phyloP scores from a whole-genome alignment of 208 protist species.

The Herpetomonas samuelpessoai region DNA sequence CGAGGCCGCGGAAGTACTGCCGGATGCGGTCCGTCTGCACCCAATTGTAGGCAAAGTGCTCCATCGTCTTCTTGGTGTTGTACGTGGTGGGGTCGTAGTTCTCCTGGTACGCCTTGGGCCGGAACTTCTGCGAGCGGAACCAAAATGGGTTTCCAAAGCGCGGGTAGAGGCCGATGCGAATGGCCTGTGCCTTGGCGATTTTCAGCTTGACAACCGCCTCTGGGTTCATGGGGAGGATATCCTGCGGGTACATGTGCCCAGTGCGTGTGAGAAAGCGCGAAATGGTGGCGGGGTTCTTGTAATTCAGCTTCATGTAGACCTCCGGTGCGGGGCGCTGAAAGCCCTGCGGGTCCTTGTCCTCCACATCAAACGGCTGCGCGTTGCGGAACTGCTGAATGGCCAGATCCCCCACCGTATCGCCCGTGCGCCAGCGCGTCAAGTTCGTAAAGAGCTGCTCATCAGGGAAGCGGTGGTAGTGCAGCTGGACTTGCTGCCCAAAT shows the following conservation, averaged over 20 bases:
- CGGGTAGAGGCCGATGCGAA: constrained; percentile 86
- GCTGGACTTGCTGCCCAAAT: constrained; percentile 86
- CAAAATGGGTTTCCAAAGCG: constrained; percentile 90
- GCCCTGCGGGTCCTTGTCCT: constrained; percentile 82
- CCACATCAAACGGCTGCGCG: constrained; percentile 86
- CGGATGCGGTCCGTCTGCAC: constrained; percentile 85
- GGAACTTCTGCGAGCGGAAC: constrained; percentile 79
- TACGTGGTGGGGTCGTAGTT: constrained; percentile 89
- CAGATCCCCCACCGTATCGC: constrained; percentile 82
- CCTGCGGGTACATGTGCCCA: constrained; percentile 86
- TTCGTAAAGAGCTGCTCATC: constrained; percentile 88
- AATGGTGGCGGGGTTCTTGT: constrained; percentile 91
- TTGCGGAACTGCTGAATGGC: constrained; percentile 89
- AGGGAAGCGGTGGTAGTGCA: constrained; percentile 88
- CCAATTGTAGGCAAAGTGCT: constrained; percentile 91
- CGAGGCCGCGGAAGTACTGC: constrained; percentile 76
- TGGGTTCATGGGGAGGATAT: constrained; percentile 83
- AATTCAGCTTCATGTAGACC: constrained; percentile 93
- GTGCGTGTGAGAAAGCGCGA: constrained; percentile 86
- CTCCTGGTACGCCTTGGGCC: constrained; percentile 84
- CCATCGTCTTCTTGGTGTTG: constrained; percentile 88
- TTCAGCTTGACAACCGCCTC: constrained; percentile 83
- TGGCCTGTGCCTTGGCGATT: constrained; percentile 79
- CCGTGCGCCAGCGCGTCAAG: constrained; percentile 79
- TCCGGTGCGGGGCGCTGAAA: constrained; percentile 73